Conservation (phyloP, 495 filamentous ascomycete species). For the Cercophora sp. region DNA sequence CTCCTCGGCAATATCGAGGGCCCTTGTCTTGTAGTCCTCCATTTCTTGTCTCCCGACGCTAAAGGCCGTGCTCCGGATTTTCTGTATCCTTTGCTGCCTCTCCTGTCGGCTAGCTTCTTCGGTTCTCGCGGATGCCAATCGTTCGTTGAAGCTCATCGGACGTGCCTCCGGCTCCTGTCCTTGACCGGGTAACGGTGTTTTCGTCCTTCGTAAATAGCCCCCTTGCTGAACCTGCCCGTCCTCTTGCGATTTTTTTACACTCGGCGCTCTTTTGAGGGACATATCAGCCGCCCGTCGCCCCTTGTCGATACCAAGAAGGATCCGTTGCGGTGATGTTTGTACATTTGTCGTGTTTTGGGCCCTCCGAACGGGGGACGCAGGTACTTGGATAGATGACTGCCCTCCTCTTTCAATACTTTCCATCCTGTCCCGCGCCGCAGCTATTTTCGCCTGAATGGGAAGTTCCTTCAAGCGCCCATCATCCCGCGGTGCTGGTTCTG, state of each 20-base stretch:
- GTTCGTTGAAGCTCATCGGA: constrained; percentile 78
- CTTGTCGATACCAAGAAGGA: constrained; percentile 85
- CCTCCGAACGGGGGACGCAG: constrained; percentile 69
- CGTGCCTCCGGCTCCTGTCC: constrained; percentile 29
- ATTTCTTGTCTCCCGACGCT: constrained; percentile 61
- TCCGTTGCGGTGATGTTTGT: constrained; percentile 73
- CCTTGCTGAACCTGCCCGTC: constrained; percentile 21
- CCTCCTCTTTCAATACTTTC: constrained; percentile 21
- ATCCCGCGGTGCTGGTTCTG: constrained; percentile 11
- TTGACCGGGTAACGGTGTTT: constrained; percentile 27
- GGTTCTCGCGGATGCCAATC: constrained; percentile 64
- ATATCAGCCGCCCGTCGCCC: constrained; percentile 77
- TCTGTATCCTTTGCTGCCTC: constrained; percentile 49
- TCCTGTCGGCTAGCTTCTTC: constrained; percentile 56
- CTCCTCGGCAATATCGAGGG: constrained; percentile 49
- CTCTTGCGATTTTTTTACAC: constrained; percentile 32
- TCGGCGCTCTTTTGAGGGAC: constrained; percentile 73
- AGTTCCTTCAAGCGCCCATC: constrained; percentile 19
- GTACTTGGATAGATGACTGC: constrained; percentile 62
- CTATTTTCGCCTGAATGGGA: constrained; percentile 23
- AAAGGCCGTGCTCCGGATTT: constrained; percentile 66
- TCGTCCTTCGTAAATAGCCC: constrained; percentile 41
- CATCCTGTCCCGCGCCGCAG: constrained; percentile 25
- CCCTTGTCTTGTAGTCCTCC: constrained; percentile 59
- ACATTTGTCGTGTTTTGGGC: constrained; percentile 36